Evolutionary conservation across 2,329 filamentous ascomycete species (phyloP), one percentile per base, ranked within the genome.

Genomic region (Penicillium expansum): DNA sequence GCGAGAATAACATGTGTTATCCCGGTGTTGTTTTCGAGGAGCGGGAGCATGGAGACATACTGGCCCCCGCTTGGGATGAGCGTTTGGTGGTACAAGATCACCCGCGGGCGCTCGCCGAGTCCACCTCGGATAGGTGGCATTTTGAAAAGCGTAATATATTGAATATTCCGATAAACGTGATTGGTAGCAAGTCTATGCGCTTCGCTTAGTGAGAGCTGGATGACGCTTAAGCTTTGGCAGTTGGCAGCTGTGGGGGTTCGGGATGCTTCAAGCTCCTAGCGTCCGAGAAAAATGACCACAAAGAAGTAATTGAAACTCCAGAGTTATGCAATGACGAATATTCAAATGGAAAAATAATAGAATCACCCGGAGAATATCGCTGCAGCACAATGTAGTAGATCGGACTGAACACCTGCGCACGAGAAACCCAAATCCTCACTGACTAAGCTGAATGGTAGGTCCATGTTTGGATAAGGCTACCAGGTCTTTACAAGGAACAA

Each of bases 1-100:
- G 90, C 91, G 48, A 97, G 77, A 65, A 96, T 92, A 58, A 96
- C 81, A 75, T 97, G 92, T 0, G 92, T 96, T 48, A 86, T 75
- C 9, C 83, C 83, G 5, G 84, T 86, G 60, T 81, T 78, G 59
- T 84, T 79, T 39, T 79, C 79, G 52, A 86, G 70, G 41, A 89
- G 77, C 0, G 86, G 86, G 0, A 87, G 78, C 60, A 89, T 77
- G 6, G 85, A 86, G 59, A 87, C 79, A 61, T 83, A 82, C 32
- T 80, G 78, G 57, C 74, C 75, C 58, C 81, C 74, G 10, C 77
- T 74, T 54, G 79, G 78, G 65, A 87, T 82, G 62, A 86, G 81
- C 0, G 86, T 89, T 69, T 89, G 86, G 61, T 86, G 83, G 67
- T 89, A 89, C 57, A 70, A 73, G 43, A 79, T 69, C 48, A 79